Conservation (phyloP, 495 filamentous ascomycete genomes). For the Daldinia loculata region DNA sequence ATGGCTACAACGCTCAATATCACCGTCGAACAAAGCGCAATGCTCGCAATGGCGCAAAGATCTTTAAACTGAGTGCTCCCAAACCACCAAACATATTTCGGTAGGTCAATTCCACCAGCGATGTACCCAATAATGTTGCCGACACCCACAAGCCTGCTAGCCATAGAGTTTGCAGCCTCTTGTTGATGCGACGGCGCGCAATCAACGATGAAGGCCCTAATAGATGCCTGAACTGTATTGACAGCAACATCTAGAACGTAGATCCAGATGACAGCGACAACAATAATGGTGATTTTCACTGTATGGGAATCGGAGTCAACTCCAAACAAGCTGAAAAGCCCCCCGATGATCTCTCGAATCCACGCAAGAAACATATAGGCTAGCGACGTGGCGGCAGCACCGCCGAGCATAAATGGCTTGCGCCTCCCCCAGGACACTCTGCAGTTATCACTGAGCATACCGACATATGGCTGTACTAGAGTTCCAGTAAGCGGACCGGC, state of each 20-base stretch:
- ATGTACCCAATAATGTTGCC: constrained; percentile 89
- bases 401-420: constrained; percentile 87
- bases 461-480: constrained; percentile 92
- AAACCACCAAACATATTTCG: constrained; percentile 73
- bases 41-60: constrained; percentile 80
- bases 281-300: constrained; percentile 68
- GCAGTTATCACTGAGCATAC: constrained; percentile 89
- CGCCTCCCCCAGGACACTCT: constrained; percentile 81
- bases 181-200: constrained; percentile 90
- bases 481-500: constrained; percentile 86
- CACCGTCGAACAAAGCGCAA: constrained; percentile 73
- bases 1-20: constrained; percentile 70
- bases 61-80: constrained; percentile 89
- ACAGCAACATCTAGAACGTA: constrained; percentile 91
- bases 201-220: constrained; percentile 90
- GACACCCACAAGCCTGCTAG: constrained; percentile 77
- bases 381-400: constrained; percentile 74
- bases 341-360: constrained; percentile 79
- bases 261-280: constrained; percentile 80
- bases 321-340: constrained; percentile 75
- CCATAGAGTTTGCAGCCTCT: constrained; percentile 87
- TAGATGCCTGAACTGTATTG: constrained; percentile 91
- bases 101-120: constrained; percentile 80
- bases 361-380: constrained; percentile 81
- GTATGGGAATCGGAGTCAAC: constrained; percentile 67